A percentile compares a stretch with the other conserved stretches of the same genome.
Evolutionary conservation across 495 filamentous ascomycete genomes (phyloP).

Genomic region (Tuber microsphaerosporum): DNA sequence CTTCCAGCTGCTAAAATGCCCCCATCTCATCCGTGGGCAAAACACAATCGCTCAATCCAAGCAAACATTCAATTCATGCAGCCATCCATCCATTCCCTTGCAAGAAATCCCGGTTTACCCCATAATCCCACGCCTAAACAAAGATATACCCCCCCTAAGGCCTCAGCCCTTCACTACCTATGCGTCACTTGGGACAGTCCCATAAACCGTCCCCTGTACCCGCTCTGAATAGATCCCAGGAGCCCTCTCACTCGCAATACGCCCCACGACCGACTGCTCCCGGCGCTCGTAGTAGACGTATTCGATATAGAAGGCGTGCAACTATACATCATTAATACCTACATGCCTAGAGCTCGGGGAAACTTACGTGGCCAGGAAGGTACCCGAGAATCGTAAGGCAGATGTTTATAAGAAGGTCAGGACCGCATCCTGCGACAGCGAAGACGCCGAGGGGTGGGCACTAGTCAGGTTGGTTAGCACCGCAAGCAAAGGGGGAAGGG

Average conservation of each 20-base stretch:
- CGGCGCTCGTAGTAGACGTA: conserved; percentile 76
- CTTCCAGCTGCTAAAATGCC: background rate
- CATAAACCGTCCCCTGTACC: conserved; percentile 61
- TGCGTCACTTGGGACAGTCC: conserved; percentile 44
- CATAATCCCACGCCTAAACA: background rate
- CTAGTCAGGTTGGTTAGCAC: conserved; percentile 14
- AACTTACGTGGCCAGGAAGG: conserved; percentile 52
- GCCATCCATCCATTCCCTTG: background rate
- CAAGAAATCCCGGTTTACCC: background rate
- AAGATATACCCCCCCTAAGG: background rate
- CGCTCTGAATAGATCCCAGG: conserved; percentile 75
- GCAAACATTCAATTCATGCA: background rate
- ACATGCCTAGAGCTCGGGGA: background rate
- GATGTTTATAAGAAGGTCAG: conserved; percentile 81
- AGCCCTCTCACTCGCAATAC: conserved; percentile 48
- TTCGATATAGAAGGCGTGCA: conserved; percentile 88
- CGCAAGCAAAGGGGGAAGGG: no score
- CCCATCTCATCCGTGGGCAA: background rate
- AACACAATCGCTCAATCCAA: background rate
- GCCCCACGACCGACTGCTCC: conserved; percentile 52
- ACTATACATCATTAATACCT: conserved; percentile 41
- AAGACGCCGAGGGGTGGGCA: conserved; percentile 86
- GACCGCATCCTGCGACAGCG: conserved; percentile 76
- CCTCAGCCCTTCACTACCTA: conserved; percentile 5
- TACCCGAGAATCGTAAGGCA: conserved; percentile 75